These are phyloP conservation scores for Harringtonia lauricola DNA, from an alignment of 2,329 filamentous ascomycete genomes.

Conservation along the genomic window DNA sequence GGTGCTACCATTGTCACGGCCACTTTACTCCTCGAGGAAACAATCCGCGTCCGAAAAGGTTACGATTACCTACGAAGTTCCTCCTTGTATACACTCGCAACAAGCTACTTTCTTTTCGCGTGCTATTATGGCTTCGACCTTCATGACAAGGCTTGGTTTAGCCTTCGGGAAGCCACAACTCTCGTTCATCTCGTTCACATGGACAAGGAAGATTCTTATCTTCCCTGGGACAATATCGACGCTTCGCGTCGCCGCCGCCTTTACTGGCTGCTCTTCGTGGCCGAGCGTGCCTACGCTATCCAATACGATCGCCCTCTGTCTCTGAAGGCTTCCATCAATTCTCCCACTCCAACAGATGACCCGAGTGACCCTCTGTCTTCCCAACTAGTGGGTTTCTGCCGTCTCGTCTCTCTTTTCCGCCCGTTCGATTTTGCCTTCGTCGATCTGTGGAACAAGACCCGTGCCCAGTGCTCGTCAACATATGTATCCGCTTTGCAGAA, in stretches of 20 bases:
- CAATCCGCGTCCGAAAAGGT: constrained; percentile 50
- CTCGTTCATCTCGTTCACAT: constrained; percentile 50
- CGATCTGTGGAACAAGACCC: constrained; percentile 55
- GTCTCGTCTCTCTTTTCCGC: constrained; percentile 51
- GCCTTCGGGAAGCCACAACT: constrained; percentile 66
- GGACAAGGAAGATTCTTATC: constrained; percentile 53
- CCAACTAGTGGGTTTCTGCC: constrained; percentile 44
- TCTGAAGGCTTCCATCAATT: constrained; percentile 56
- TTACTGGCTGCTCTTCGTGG: constrained; percentile 63
- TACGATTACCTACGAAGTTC: constrained; percentile 48
- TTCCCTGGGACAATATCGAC: constrained; percentile 46
- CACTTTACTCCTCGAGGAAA: constrained; percentile 57
- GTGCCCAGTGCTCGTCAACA: constrained; percentile 41
- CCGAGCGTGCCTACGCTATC: constrained; percentile 62
- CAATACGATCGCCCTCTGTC: constrained; percentile 60
- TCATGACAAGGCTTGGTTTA: constrained; percentile 70
- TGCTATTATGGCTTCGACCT: constrained; percentile 61
- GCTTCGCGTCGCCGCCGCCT: constrained; percentile 53
- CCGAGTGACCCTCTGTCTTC: constrained; percentile 41
- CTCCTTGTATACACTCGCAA: constrained; percentile 49
- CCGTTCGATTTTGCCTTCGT: constrained; percentile 57
- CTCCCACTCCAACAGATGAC: constrained; percentile 52
- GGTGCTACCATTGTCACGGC: constrained; percentile 52
- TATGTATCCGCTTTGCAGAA: constrained; percentile 50
- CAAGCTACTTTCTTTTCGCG: constrained; percentile 71